phyloP scores from a whole-genome alignment of 1,284 basidiomycete species.

The Ustilago lituana region DNA sequence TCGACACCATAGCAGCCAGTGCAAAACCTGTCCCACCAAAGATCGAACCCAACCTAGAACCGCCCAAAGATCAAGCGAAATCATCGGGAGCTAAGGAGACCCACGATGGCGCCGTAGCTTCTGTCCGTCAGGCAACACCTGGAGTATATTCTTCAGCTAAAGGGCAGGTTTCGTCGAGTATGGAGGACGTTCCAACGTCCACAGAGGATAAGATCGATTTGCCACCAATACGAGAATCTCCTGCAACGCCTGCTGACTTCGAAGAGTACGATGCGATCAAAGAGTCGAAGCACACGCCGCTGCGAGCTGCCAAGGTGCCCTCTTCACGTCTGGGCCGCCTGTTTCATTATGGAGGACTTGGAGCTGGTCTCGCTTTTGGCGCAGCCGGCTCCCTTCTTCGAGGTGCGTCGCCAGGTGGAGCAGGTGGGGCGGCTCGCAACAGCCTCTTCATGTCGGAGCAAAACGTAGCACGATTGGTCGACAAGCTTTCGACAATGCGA shows the following conservation, averaged over 20 bases:
- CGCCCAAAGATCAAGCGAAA: too few species aligned
- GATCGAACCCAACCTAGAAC: too few species aligned
- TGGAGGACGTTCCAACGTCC: neutral
- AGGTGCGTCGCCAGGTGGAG: slow-evolving; percentile 13
- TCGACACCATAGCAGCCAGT: neutral
- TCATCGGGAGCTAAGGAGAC: neutral
- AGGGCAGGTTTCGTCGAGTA: neutral
- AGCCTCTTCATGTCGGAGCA: slow-evolving; percentile 69
- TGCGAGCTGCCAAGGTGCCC: slow-evolving; percentile 62
- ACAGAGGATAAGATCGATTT: neutral
- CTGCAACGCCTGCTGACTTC: slow-evolving; percentile 1
- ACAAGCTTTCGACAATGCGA: slow-evolving; percentile 91
- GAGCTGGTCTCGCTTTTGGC: slow-evolving; percentile 64
- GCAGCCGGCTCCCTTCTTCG: slow-evolving; percentile 58
- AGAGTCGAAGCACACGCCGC: slow-evolving; percentile 48
- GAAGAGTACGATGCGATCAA: slow-evolving; percentile 64
- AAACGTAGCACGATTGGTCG: slow-evolving; percentile 85
- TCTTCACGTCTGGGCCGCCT: slow-evolving; percentile 65
- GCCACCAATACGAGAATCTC: neutral
- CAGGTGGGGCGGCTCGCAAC: slow-evolving; percentile 2
- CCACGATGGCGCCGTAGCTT: too few species aligned
- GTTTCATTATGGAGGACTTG: slow-evolving; percentile 64
- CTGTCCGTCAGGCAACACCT: too few species aligned
- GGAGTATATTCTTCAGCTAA: neutral
- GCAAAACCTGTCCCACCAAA: neutral